These are phyloP conservation scores for Chalaropsis ovoidea DNA, from an alignment of 2,329 filamentous ascomycete species.

Conservation along the genomic window DNA sequence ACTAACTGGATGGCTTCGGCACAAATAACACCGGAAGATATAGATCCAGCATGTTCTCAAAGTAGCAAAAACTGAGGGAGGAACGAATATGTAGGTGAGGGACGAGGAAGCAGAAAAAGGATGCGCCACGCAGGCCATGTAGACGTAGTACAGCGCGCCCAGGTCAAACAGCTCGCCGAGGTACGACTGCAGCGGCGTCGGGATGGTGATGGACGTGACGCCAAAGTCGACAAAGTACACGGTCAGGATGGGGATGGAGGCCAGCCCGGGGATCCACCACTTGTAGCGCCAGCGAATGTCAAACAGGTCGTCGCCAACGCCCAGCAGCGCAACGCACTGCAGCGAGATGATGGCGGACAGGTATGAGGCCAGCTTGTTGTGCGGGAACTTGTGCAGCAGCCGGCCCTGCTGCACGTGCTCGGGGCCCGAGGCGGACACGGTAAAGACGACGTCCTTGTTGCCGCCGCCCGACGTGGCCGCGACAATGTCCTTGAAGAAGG, in stretches of 20 bases:
- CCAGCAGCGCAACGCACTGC: slow-evolving; percentile 80
- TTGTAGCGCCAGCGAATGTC: slow-evolving; percentile 99
- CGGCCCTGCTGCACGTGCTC: slow-evolving; percentile 65
- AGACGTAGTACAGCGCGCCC: slow-evolving; percentile 76
- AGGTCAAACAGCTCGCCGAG: slow-evolving; percentile 79
- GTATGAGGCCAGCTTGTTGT: slow-evolving; percentile 94
- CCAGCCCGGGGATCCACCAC: slow-evolving; percentile 92
- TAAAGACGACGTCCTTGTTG: slow-evolving; percentile 74
- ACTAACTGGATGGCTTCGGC: slow-evolving; percentile 5
- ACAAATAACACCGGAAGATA: slow-evolving; percentile 14
- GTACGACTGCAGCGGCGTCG: slow-evolving; percentile 72
- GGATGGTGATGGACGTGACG: slow-evolving; percentile 89
- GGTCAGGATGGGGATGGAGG: slow-evolving; percentile 83
- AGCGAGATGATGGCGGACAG: slow-evolving; percentile 88
- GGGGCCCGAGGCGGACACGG: slow-evolving; percentile 36
- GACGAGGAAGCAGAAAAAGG: background rate
- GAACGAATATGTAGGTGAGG: background rate
- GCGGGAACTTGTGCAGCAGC: slow-evolving; percentile 82
- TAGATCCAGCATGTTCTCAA: slow-evolving; percentile 11
- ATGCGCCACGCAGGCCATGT: slow-evolving; percentile 96
- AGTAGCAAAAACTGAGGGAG: background rate
- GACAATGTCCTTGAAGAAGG: slow-evolving; percentile 97
- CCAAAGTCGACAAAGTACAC: slow-evolving; percentile 99
- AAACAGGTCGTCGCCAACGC: slow-evolving; percentile 90
- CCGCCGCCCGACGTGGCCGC: slow-evolving; percentile 88